Percentiles rank a stretch among this genome's conserved stretches.
phyloP scores from a whole-genome alignment of 2,329 filamentous ascomycete species.

The Rhynchosporium agropyri region DNA sequence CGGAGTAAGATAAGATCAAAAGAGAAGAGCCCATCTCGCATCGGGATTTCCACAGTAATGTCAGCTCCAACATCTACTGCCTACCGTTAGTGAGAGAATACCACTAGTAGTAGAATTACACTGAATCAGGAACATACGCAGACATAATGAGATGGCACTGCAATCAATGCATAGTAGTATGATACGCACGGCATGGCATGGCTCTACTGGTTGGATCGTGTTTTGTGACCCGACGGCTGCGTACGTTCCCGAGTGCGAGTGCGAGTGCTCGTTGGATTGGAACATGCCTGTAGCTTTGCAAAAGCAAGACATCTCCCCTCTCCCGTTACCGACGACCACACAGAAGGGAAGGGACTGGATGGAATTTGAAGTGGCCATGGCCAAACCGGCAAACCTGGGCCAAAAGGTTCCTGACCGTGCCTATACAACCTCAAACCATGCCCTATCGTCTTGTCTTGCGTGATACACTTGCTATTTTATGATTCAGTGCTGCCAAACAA shows the following conservation, averaged over 20 bases:
- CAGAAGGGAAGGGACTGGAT: constrained; percentile 2
- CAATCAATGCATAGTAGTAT: not conserved
- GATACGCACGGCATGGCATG: not conserved
- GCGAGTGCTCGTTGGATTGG: constrained; percentile 4
- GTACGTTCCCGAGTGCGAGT: not conserved
- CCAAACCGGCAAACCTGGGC: constrained; percentile 10
- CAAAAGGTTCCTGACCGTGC: constrained; percentile 1
- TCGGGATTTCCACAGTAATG: not conserved
- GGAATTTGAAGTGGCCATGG: constrained; percentile 2
- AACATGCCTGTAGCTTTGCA: constrained; percentile 1
- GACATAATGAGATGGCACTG: constrained; percentile 7
- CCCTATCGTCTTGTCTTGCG: constrained; percentile 2
- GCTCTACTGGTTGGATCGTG: not conserved
- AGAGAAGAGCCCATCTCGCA: not conserved
- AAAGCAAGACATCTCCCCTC: constrained; percentile 13
- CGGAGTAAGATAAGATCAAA: not conserved
- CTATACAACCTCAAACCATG: not conserved
- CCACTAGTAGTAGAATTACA: not conserved
- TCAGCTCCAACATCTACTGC: not conserved
- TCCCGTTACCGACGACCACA: constrained; percentile 13
- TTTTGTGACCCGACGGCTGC: constrained; percentile 1
- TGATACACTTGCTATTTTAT: not conserved
- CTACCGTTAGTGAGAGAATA: not conserved
- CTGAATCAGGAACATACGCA: not conserved
- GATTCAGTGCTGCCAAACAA: not conserved